Conservation (phyloP, 176 grass and related monocot genomes). For the Calamus simplicifolius region DNA sequence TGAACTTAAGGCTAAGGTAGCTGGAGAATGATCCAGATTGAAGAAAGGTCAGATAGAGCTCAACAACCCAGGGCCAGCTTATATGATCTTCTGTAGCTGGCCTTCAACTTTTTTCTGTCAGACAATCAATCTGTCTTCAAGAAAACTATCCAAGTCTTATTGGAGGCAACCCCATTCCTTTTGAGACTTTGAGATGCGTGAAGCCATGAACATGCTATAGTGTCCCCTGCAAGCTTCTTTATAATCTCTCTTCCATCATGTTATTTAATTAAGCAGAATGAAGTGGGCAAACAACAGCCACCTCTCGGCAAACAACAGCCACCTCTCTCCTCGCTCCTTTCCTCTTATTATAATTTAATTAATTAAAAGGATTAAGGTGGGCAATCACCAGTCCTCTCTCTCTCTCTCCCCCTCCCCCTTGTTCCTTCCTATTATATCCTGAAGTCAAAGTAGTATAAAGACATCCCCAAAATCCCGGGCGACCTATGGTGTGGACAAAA, state of each 20-base stretch:
- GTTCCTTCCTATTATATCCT: conserved; percentile 23
- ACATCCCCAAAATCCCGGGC: conserved; percentile 64
- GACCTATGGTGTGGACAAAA: conserved; percentile 56
- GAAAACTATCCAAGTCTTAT: too few species aligned
- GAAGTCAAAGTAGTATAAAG: conserved; percentile 79
- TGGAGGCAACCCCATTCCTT: too few species aligned
- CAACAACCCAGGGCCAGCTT: too few species aligned
- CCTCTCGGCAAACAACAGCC: background rate
- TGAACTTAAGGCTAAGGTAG: too few species aligned
- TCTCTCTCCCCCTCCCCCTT: background rate
- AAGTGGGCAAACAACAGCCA: background rate
- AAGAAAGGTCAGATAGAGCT: too few species aligned
- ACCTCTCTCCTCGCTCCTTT: background rate
- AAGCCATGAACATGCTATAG: too few species aligned
- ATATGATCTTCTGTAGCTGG: too few species aligned
- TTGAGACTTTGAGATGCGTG: too few species aligned
- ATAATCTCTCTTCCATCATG: background rate
- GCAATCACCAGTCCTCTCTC: conserved; percentile 13
- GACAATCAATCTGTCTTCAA: too few species aligned
- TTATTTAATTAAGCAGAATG: background rate
- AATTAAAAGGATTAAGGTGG: background rate
- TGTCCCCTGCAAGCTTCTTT: too few species aligned
- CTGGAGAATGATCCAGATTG: too few species aligned
- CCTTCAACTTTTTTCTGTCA: too few species aligned
- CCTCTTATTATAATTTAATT: background rate